These are phyloP conservation scores for Penicillium italicum DNA, from an alignment of 2,329 filamentous ascomycete species.

Conservation along the genomic window DNA sequence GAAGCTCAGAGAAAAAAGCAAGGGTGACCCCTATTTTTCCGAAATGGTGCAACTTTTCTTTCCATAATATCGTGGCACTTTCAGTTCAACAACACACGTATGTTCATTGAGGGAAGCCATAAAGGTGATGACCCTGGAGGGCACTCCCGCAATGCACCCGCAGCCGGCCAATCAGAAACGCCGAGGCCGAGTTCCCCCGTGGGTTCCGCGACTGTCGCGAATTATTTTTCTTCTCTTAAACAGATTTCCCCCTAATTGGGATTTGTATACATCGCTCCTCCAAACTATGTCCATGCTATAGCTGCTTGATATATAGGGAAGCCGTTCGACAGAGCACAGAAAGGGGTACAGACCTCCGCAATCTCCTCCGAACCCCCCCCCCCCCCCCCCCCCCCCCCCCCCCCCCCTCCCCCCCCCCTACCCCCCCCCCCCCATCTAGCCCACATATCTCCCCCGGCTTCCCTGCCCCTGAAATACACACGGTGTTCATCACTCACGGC, in stretches of 20 bases:
- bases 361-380: slow-evolving; percentile 5
- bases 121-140: background rate
- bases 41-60: background rate
- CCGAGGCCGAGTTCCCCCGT: slow-evolving; percentile 24
- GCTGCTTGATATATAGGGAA: slow-evolving; percentile 13
- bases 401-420: too few relatives aligned
- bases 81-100: background rate
- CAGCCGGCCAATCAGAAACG: slow-evolving; percentile 25
- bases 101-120: background rate
- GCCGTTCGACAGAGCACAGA: slow-evolving; percentile 22
- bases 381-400: too few relatives aligned
- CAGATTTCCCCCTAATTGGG: background rate
- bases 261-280: background rate
- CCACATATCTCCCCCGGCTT: slow-evolving; percentile 17
- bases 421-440: too few relatives aligned
- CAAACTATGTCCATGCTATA: slow-evolving; percentile 19
- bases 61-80: background rate
- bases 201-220: slow-evolving; percentile 29
- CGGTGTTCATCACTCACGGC: background rate
- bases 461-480: slow-evolving; percentile 8
- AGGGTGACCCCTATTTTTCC: background rate
- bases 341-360: slow-evolving; percentile 18
- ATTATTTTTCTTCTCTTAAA: slow-evolving; percentile 8
- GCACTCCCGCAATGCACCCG: background rate
- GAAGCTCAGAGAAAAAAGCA: background rate